A percentile compares a stretch with the other conserved stretches of the same genome.
These are phyloP conservation scores for Macrocybe gigantea DNA, from an alignment of 768 basidiomycete genomes.

Conservation along the genomic window DNA sequence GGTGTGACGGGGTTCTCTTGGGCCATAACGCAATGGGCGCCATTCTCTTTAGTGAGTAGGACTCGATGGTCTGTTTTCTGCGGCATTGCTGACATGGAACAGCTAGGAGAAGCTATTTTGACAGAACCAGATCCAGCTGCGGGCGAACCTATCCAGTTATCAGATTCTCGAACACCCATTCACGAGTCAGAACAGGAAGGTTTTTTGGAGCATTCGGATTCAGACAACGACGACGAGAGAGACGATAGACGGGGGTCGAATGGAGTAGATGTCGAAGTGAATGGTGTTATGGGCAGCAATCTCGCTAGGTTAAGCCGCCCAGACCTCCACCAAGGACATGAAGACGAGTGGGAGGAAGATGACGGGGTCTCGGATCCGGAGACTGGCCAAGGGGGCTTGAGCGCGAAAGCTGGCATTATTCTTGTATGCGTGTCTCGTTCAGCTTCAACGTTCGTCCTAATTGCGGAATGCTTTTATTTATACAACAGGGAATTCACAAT, in stretches of 20 bases:
- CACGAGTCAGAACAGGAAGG: slow-evolving; percentile 21
- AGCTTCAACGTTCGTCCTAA: not conserved
- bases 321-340: slow-evolving; percentile 26
- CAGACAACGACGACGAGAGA: slow-evolving; percentile 8
- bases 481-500: slow-evolving; percentile 83
- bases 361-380: not conserved
- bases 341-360: slow-evolving; percentile 21
- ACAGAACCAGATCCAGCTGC: slow-evolving; percentile 44
- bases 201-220: slow-evolving; percentile 10
- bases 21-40: slow-evolving; percentile 91
- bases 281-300: slow-evolving; percentile 32
- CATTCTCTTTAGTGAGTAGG: slow-evolving; percentile 73
- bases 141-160: slow-evolving; percentile 33
- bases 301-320: slow-evolving; percentile 45
- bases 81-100: not conserved
- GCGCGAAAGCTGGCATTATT: slow-evolving; percentile 85
- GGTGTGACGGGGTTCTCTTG: slow-evolving; percentile 84
- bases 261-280: not conserved
- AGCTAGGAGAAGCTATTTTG: slow-evolving; percentile 86
- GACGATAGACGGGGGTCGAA: slow-evolving; percentile 3
- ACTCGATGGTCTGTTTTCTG: not conserved
- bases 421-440: slow-evolving; percentile 42
- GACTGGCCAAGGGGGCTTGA: slow-evolving; percentile 34
- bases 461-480: not conserved
- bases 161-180: slow-evolving; percentile 35